Evolutionary conservation across 345 rosid species (phyloP), one percentile per base, ranked within the genome.

Genomic region (Pugionium cornutum): DNA sequence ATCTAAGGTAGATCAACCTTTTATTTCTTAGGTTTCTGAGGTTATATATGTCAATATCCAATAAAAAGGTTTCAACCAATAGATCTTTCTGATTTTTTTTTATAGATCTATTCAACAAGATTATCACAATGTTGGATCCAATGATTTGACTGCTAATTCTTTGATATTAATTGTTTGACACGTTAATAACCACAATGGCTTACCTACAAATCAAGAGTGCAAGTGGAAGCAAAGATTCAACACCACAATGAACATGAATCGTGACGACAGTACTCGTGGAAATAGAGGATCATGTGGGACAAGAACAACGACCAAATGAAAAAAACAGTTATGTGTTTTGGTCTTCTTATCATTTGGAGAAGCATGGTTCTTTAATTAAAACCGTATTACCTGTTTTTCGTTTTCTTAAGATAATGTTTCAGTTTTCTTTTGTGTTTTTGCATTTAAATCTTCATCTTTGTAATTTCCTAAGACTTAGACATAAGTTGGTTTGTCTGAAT

Each of bases 71-170:
- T 60, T 33, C 57, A 7, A 59, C 63, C 57, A 31, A 28, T 47
- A 53, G 52, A 61, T 11, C 18, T 1, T 26, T 53, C 40, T 7
- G 30, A 18, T 59, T 45, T 45, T 66, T 7, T 4, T 25, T 51
- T 25, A 52, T 0, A 45, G 36, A 0, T 5, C 40, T 4, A 9
- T 44, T 73, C 54, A 6, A 3, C 67, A 59, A 46, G 18, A 43
- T n/a, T 51, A 29, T 62, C 8, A 9, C 5, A 8, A 56, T 47
- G 34, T 46, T 61, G 64, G 64, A 11, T 36, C 42, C 36, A 66
- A 39, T 66, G 43, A 53, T 66, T 45, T 73, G 27, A 30, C 54
- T n/a, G 62, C 44, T 44, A 51, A 30, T 59, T 62, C 67, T 29
- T 51, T 52, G 6, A 36, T 66, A 8, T 26, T 62, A 58, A 31